Percentiles rank a stretch among this genome's conserved stretches.
Evolutionary conservation across 2,329 filamentous ascomycete genomes (phyloP).

Genomic region (Colletotrichum eleusines): DNA sequence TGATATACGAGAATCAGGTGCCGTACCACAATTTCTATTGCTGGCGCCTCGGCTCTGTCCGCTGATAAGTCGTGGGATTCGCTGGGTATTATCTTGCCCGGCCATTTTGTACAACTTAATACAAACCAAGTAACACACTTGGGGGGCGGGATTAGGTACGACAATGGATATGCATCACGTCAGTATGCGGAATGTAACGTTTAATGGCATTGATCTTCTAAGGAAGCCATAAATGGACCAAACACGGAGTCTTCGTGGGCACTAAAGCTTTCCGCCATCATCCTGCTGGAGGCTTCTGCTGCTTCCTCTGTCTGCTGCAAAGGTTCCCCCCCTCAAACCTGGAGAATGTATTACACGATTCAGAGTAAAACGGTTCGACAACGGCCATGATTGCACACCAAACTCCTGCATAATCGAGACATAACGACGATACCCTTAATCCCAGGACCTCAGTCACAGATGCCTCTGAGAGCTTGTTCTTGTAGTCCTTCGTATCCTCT

Average conservation of each 20-base stretch:
- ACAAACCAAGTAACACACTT: neutral
- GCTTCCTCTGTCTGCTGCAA: neutral
- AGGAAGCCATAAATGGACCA: neutral
- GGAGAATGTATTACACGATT: neutral
- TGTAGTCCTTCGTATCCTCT: neutral
- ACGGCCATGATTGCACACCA: neutral
- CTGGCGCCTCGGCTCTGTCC: neutral
- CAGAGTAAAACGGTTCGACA: no score
- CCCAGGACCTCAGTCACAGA: neutral
- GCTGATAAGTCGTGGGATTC: neutral
- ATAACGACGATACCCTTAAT: neutral
- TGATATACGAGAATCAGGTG: neutral
- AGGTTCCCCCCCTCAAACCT: neutral
- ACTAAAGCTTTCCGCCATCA: neutral
- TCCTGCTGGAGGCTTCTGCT: neutral
- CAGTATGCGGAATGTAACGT: conserved; percentile 7
- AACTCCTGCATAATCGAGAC: neutral
- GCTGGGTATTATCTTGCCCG: neutral
- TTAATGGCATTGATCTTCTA: neutral
- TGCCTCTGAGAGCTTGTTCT: no score
- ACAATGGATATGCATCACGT: neutral
- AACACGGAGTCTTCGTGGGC: no score
- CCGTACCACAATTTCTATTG: neutral
- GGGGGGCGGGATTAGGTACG: conserved; percentile 8
- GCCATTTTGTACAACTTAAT: conserved; percentile 4